Evolutionary conservation across 2,329 filamentous ascomycete species (phyloP), one percentile per base, ranked within the genome.

Genomic region (Amauroascus niger): DNA sequence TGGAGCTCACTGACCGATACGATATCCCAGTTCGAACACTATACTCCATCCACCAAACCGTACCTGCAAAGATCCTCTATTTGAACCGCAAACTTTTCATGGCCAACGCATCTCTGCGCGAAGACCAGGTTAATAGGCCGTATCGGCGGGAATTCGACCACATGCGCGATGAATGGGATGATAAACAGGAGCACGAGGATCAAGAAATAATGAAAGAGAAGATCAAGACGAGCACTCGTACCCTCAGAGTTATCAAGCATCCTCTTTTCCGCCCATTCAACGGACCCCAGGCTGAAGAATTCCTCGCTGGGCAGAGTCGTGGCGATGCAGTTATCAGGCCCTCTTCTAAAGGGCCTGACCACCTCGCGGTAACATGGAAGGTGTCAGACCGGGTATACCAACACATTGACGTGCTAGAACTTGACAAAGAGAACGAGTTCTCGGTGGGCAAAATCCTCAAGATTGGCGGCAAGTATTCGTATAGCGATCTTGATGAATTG

Each of bases 291-390:
- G 93, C 93, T 0, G 88, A 97, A 70, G 88, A 97, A 68, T 97
- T 86, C 67, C 79, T 98, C 30, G 89, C 89, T 40, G 87, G 86
- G 13, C 88, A 94, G 67, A 81, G 85, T 49, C 78, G 84, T 6
- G 93, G 93, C 47, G 93, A 97, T 68, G 86, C 94, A 53, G 88
- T 98, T 57, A 96, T 98, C 64, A 85, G 93, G 43, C 91, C 93
- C 2, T 96, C 89, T 0, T 95, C 89, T 26, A 95, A 95, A 69
- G 93, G 93, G 43, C 86, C 88, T 55, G 93, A 98, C 68, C 93
- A 98, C 73, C 77, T 98, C 53, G 89, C 91, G 6, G 83, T 98
- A 45, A 98, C 93, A 0, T 98, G 93, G 93, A 98, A 98, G 75
- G 90, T 98, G 13, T 86, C 88, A 1, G 89, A 97, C 67, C 86